Percentiles rank a stretch among this genome's conserved stretches.
phyloP scores from a whole-genome alignment of 2,329 filamentous ascomycete genomes.

The Hymenoscyphus repandus region DNA sequence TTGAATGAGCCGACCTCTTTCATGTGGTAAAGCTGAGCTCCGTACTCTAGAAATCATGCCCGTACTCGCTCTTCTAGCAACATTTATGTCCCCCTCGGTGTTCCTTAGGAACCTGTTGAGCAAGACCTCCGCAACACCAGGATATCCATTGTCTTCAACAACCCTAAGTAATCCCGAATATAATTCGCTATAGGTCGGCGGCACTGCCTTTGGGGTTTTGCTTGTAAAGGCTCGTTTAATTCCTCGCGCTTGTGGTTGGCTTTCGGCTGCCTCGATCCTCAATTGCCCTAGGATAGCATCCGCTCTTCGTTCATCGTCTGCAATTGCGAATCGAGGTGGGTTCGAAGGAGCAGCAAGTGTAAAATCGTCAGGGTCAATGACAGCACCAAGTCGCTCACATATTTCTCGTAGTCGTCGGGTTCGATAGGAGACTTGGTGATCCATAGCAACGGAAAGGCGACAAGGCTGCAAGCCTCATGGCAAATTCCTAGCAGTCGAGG shows the following conservation, averaged over 20 bases:
- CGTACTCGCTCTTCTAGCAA: conserved; percentile 11
- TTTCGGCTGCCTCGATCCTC: conserved; percentile 9
- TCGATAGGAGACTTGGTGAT: neutral
- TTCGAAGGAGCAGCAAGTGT: conserved; percentile 5
- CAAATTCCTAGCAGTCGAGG: no score
- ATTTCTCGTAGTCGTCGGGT: neutral
- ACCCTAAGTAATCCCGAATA: conserved; percentile 10
- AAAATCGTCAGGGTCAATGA: neutral
- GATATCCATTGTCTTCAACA: conserved; percentile 11
- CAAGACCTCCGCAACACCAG: conserved; percentile 14
- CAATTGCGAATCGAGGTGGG: conserved; percentile 5
- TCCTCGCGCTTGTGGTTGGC: conserved; percentile 6
- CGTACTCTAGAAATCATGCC: conserved; percentile 8
- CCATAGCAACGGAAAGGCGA: neutral
- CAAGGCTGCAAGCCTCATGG: neutral
- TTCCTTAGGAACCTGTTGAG: conserved; percentile 7
- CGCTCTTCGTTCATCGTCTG: conserved; percentile 16
- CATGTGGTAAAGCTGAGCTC: conserved; percentile 1
- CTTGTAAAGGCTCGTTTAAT: neutral
- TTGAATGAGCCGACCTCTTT: conserved; percentile 12
- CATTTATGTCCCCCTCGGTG: conserved; percentile 14
- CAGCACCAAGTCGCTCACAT: neutral
- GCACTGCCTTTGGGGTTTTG: neutral
- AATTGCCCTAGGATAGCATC: conserved; percentile 15
- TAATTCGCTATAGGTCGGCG: conserved; percentile 12